These are phyloP conservation scores for Euphorbia corollata DNA, from an alignment of 441 rosid species.

Conservation along the genomic window DNA sequence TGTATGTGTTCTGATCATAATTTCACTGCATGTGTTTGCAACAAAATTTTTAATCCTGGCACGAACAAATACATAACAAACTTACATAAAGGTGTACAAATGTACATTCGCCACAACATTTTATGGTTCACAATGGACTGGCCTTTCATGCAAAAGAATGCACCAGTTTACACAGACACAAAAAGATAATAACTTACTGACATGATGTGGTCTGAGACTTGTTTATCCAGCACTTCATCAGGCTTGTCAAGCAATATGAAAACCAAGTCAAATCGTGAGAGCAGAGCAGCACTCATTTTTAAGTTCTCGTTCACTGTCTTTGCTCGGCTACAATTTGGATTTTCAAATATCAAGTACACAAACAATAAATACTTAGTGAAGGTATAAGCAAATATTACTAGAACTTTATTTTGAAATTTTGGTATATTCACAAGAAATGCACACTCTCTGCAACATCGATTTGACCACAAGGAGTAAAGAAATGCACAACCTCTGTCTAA, in stretches of 20 bases:
- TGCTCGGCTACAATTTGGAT: slow-evolving; percentile 78
- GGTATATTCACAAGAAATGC: slow-evolving; percentile 4
- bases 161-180: slow-evolving; percentile 18
- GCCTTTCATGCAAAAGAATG: slow-evolving; percentile 18
- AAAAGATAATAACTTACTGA: slow-evolving; percentile 61
- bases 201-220: slow-evolving; percentile 92
- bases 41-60: not conserved
- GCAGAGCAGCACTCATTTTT: slow-evolving; percentile 94
- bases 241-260: slow-evolving; percentile 96
- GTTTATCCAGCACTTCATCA: slow-evolving; percentile 87
- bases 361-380: slow-evolving; percentile 6
- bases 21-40: not conserved
- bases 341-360: slow-evolving; percentile 18
- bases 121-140: not conserved
- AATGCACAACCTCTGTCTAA: not conserved
- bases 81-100: not conserved
- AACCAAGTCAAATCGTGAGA: slow-evolving; percentile 93
- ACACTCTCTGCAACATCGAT: not conserved
- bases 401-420: too few relatives aligned
- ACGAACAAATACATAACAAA: not conserved
- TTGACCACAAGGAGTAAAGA: too few relatives aligned
- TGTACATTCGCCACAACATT: not conserved
- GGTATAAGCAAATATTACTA: slow-evolving; percentile 3
- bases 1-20: too few relatives aligned
- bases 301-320: slow-evolving; percentile 96